Conservation (phyloP, 2,329 filamentous ascomycete genomes). For the Ophiostoma tasmaniense region DNA sequence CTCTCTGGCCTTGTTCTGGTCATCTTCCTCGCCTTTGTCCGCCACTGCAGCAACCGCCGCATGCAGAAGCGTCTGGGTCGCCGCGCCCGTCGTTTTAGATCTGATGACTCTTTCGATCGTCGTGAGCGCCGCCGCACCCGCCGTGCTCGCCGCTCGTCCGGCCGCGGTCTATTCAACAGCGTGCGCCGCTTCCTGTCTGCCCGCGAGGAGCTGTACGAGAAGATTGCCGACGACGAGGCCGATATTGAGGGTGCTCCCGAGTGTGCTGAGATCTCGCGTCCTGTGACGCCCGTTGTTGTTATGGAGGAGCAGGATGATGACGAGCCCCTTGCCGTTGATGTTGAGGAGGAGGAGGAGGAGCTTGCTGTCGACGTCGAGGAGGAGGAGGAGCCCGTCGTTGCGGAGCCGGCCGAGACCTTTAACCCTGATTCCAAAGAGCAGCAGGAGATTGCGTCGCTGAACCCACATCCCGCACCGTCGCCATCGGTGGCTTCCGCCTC, state of each 20-base stretch:
- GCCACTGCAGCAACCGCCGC: slow-evolving; percentile 24
- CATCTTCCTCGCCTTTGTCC: slow-evolving; percentile 22
- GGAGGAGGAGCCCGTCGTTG: not conserved
- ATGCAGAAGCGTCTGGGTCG: slow-evolving; percentile 13
- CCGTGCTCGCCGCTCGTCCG: slow-evolving; percentile 20
- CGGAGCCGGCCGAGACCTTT: not conserved
- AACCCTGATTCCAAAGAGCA: not conserved
- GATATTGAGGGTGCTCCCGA: slow-evolving; percentile 27
- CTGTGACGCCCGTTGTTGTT: slow-evolving; percentile 24
- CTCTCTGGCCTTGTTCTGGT: slow-evolving; percentile 22
- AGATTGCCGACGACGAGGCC: slow-evolving; percentile 22
- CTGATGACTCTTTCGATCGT: slow-evolving; percentile 15
- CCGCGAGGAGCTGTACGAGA: not conserved
- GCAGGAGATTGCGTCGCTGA: not conserved
- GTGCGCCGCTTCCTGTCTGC: slow-evolving; percentile 17
- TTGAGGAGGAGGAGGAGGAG: not conserved
- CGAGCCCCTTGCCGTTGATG: not conserved
- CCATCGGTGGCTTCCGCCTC: not conserved
- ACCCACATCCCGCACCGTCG: slow-evolving; percentile 11
- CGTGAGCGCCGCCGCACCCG: slow-evolving; percentile 23
- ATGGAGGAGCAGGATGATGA: slow-evolving; percentile 17
- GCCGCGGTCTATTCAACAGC: slow-evolving; percentile 26
- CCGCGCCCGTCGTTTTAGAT: not conserved
- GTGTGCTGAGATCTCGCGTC: not conserved
- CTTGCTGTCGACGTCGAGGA: not conserved